Percentiles rank a stretch among this genome's conserved stretches.
Evolutionary conservation across 1,284 basidiomycete genomes (phyloP).

Genomic region (Trametes hirsuta): DNA sequence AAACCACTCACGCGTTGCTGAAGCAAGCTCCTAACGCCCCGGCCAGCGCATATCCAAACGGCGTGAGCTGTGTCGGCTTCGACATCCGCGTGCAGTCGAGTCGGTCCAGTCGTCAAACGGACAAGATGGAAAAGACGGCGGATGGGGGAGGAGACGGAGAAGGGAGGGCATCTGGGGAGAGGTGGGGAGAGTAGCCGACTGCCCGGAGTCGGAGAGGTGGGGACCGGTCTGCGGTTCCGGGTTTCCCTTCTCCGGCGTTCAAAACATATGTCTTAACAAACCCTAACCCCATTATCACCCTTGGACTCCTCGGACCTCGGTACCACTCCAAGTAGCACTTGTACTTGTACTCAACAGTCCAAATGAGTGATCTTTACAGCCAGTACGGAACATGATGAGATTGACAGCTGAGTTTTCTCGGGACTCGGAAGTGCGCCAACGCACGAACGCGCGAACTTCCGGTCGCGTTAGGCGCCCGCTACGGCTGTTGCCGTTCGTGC

Average conservation of each 20-base stretch:
- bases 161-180: neutral
- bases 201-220: neutral
- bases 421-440: too few relatives aligned
- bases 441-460: too few relatives aligned
- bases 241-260: neutral
- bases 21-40: constrained; percentile 95
- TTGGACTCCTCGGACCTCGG: too few relatives aligned
- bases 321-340: too few relatives aligned
- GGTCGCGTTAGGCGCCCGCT: too few relatives aligned
- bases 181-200: neutral
- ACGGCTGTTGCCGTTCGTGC: too few relatives aligned
- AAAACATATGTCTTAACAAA: constrained; percentile 9
- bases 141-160: neutral
- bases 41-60: constrained; percentile 91
- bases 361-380: too few relatives aligned
- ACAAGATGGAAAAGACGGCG: neutral
- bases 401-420: too few relatives aligned
- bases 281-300: neutral
- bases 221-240: neutral
- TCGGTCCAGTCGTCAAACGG: neutral
- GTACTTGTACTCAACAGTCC: too few relatives aligned
- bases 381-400: too few relatives aligned
- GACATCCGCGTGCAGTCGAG: constrained; percentile 44
- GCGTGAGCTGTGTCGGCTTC: constrained; percentile 72
- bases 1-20: constrained; percentile 80